A percentile compares a stretch with the other conserved stretches of the same genome.
phyloP scores from a whole-genome alignment of 78 protist genomes.

The Capsaspora owczarzaki region DNA sequence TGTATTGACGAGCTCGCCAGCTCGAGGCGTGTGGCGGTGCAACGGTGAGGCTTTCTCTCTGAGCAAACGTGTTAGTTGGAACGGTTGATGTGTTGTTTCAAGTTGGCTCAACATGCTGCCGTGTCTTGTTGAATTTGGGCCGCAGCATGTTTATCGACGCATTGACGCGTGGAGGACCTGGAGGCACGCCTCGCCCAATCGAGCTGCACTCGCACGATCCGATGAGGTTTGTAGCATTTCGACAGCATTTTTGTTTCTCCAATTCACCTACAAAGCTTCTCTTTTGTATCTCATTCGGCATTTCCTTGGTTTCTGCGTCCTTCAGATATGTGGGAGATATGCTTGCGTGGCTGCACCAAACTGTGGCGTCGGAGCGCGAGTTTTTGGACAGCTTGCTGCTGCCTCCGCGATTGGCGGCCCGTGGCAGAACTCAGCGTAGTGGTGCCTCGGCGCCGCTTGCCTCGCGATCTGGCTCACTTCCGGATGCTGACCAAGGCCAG shows the following conservation, averaged over 20 bases:
- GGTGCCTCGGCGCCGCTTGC: neutral
- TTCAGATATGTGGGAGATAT: slow-evolving; percentile 46
- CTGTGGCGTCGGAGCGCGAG: slow-evolving; percentile 42
- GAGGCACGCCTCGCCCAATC: slow-evolving; percentile 23
- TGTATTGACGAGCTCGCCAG: slow-evolving; percentile 23
- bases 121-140: too few species aligned
- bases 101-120: too few species aligned
- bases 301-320: too few species aligned
- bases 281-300: too few species aligned
- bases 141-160: slow-evolving; percentile 19
- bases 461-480: too few species aligned
- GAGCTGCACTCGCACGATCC: slow-evolving; percentile 60
- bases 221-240: too few species aligned
- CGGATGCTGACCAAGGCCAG: too few species aligned
- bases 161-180: slow-evolving; percentile 19
- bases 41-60: too few species aligned
- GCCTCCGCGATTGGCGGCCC: neutral
- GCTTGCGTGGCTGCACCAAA: slow-evolving; percentile 66
- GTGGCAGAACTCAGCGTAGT: neutral
- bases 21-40: slow-evolving; percentile 8
- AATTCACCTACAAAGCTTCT: too few species aligned
- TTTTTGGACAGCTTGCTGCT: slow-evolving; percentile 8
- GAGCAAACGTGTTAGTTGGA: too few species aligned
- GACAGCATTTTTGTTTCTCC: too few species aligned
- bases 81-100: too few species aligned